phyloP scores from a whole-genome alignment of 129 eudicot species.

The Flaveria bidentis region DNA sequence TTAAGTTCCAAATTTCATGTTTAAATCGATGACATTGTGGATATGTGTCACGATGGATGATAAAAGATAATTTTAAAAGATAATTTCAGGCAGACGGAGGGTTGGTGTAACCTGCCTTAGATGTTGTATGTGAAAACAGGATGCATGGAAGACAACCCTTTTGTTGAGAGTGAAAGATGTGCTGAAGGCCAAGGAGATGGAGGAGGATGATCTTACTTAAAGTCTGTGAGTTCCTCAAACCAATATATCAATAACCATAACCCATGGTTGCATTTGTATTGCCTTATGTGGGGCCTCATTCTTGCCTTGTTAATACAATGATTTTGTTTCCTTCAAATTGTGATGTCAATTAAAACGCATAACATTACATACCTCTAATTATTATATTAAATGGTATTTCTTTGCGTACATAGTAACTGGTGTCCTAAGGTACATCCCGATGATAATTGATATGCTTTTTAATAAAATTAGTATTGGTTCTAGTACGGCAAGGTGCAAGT shows the following conservation, averaged over 20 bases:
- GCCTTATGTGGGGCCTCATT: slow-evolving; percentile 18
- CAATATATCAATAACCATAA: slow-evolving; percentile 11
- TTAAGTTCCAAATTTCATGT: slow-evolving; percentile 10
- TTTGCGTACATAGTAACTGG: not conserved
- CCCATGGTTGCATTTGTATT: slow-evolving; percentile 20
- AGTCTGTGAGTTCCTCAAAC: not conserved
- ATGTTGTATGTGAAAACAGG: slow-evolving; percentile 37
- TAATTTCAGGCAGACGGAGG: no score
- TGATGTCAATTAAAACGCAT: no score
- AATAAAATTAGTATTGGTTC: no score
- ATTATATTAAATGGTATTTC: not conserved
- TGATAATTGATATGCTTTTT: no score
- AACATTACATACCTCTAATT: no score
- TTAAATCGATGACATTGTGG: not conserved
- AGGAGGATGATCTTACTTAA: slow-evolving; percentile 85
- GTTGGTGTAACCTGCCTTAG: not conserved
- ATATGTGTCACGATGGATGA: no score
- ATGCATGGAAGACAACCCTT: slow-evolving; percentile 92
- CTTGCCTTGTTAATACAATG: slow-evolving; percentile 25
- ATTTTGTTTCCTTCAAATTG: not conserved
- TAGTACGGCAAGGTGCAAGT: no score
- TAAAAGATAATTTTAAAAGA: no score
- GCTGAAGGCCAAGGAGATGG: slow-evolving; percentile 79
- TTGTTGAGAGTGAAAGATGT: slow-evolving; percentile 90
- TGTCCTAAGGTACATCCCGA: no score